Evolutionary conservation across 192 early-diverging fungal genomes (phyloP).

Genomic region (Linnemannia elongata): DNA sequence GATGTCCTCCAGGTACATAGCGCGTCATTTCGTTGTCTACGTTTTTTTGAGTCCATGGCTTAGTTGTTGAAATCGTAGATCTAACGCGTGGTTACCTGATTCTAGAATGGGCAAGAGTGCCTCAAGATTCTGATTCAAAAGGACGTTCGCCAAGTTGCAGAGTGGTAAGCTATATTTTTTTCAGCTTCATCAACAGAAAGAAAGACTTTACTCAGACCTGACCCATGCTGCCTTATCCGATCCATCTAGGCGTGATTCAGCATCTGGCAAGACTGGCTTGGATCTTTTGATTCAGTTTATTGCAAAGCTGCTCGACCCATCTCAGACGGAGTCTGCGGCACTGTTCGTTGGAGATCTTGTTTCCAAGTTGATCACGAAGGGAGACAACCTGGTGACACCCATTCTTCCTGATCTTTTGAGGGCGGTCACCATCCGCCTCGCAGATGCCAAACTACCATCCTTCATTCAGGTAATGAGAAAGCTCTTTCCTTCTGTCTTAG

Average conservation of each 20-base stretch:
- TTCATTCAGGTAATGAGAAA: conserved; percentile 76
- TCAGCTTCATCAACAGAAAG: too few relatives aligned
- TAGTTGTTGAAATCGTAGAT: not conserved
- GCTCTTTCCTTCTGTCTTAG: not conserved
- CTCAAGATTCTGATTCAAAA: conserved; percentile 83
- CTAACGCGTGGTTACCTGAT: not conserved
- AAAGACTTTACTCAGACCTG: not conserved
- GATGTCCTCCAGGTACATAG: conserved; percentile 80
- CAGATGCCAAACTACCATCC: conserved; percentile 76
- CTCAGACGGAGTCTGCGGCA: conserved; percentile 79
- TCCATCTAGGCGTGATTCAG: conserved; percentile 44
- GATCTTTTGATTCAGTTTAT: conserved; percentile 86
- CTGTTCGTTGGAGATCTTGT: conserved; percentile 92
- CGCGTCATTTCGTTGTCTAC: not conserved
- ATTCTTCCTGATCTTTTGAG: conserved; percentile 83
- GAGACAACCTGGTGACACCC: conserved; percentile 66
- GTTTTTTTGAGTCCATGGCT: not conserved
- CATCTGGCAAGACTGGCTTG: conserved; percentile 70
- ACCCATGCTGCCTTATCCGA: too few relatives aligned
- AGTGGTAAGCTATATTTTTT: conserved; percentile 69
- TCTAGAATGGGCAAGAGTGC: conserved; percentile 82
- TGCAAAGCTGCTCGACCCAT: conserved; percentile 79
- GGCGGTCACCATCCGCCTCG: conserved; percentile 78
- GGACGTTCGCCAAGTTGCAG: conserved; percentile 76
- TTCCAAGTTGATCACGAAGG: conserved; percentile 84